A percentile compares a stretch with the other conserved stretches of the same genome.
phyloP scores from a whole-genome alignment of 495 filamentous ascomycete genomes.

The Xylaria telfairii region DNA sequence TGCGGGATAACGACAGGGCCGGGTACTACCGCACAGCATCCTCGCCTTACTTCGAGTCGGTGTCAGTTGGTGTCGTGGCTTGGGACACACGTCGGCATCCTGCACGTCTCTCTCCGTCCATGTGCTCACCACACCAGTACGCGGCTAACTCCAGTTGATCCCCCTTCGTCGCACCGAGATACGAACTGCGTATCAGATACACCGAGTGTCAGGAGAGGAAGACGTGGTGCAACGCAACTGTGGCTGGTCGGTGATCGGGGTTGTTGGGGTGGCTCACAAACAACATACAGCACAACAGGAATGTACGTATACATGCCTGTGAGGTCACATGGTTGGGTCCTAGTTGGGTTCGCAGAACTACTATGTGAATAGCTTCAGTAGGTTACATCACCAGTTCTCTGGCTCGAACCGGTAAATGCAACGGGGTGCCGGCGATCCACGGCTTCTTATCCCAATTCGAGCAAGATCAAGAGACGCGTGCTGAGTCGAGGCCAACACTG shows the following conservation, averaged over 20 bases:
- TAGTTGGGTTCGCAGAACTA: constrained; percentile 2
- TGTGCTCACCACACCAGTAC: not conserved
- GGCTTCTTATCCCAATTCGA: not conserved
- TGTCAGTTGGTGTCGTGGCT: constrained; percentile 9
- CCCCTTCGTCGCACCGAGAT: constrained; percentile 11
- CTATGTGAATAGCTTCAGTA: not conserved
- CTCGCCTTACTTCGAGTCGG: not conserved
- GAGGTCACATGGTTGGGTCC: constrained; percentile 15
- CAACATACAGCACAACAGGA: too few species aligned
- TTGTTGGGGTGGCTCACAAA: not conserved
- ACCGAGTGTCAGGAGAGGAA: constrained; percentile 10
- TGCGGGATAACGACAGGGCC: constrained; percentile 12
- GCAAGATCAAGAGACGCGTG: not conserved
- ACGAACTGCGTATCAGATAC: constrained; percentile 10
- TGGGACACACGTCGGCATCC: constrained; percentile 12
- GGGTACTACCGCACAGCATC: constrained; percentile 11
- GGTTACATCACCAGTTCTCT: constrained; percentile 20
- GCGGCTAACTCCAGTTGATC: constrained; percentile 2
- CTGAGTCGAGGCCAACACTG: not conserved
- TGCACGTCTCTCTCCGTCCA: constrained; percentile 5
- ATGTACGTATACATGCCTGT: constrained; percentile 13
- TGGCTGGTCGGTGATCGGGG: not conserved
- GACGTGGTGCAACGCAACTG: constrained; percentile 6
- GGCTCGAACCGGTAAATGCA: constrained; percentile 8
- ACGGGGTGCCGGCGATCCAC: constrained; percentile 10